These are phyloP conservation scores for Amylocarpus encephaloides DNA, from an alignment of 2,329 filamentous ascomycete genomes.

Conservation along the genomic window DNA sequence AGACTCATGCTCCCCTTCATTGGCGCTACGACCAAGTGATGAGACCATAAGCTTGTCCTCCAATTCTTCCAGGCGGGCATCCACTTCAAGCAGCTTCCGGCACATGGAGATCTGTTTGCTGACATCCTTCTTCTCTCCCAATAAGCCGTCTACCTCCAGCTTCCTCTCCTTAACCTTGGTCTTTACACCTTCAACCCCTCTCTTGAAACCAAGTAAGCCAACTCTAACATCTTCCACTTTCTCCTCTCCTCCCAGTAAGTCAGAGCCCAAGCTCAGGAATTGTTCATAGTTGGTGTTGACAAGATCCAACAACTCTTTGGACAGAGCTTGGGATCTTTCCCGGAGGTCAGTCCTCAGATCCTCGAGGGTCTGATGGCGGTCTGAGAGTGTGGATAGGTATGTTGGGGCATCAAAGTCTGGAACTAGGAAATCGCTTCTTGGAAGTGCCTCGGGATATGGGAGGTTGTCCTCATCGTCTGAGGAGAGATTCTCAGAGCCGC, in stretches of 20 bases:
- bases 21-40: constrained; percentile 23
- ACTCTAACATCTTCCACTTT: constrained; percentile 86
- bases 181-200: constrained; percentile 72
- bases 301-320: constrained; percentile 82
- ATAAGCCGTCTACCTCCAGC: constrained; percentile 53
- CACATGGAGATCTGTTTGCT: constrained; percentile 56
- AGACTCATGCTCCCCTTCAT: constrained; percentile 25
- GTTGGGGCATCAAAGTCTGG: constrained; percentile 69
- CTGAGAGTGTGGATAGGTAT: constrained; percentile 76
- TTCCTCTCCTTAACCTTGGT: constrained; percentile 57
- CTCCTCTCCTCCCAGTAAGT: constrained; percentile 82
- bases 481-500: constrained; percentile 25
- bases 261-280: constrained; percentile 76
- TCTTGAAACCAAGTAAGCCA: constrained; percentile 75
- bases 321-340: constrained; percentile 70
- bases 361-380: constrained; percentile 92
- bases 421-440: constrained; percentile 74
- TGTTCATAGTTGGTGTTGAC: constrained; percentile 94
- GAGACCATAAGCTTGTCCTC: constrained; percentile 57
- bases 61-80: constrained; percentile 54
- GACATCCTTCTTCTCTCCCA: constrained; percentile 62
- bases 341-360: constrained; percentile 84
- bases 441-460: constrained; percentile 81
- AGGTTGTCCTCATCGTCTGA: constrained; percentile 59
- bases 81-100: constrained; percentile 59